Evolutionary conservation across 23 red algal species (phyloP).

Genomic region (Gracilaria domingensis): DNA sequence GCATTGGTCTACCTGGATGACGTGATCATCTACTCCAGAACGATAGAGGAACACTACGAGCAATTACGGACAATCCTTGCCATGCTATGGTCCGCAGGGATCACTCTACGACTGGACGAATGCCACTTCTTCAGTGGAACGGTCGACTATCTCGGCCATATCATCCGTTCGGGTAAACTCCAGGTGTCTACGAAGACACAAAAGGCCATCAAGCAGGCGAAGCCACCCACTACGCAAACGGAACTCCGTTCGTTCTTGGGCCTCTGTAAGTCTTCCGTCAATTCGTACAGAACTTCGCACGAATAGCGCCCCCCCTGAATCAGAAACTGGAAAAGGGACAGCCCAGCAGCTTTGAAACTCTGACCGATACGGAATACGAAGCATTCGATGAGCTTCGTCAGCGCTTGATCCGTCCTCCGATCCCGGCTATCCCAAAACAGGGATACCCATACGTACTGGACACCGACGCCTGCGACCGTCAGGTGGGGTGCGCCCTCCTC

Average conservation of each 20-base stretch:
- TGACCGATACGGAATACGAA: constrained; percentile 20
- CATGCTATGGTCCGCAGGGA: neutral
- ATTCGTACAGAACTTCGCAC: constrained; percentile 44
- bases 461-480: constrained; percentile 20
- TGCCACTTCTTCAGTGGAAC: constrained; percentile 32
- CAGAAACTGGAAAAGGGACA: neutral
- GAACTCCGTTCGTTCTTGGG: constrained; percentile 54
- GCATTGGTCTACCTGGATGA: constrained; percentile 57
- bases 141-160: constrained; percentile 58
- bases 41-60: neutral
- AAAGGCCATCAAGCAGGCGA: neutral
- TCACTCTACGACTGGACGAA: constrained; percentile 43
- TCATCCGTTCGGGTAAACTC: constrained; percentile 39
- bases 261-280: constrained; percentile 47
- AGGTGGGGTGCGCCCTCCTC: constrained; percentile 23
- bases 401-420: constrained; percentile 11
- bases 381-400: neutral
- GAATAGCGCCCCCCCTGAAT: constrained; percentile 13
- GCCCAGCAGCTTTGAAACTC: neutral
- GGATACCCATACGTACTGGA: constrained; percentile 14
- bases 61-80: constrained; percentile 15
- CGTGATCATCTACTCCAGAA: constrained; percentile 45
- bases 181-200: constrained; percentile 4
- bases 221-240: constrained; percentile 25
- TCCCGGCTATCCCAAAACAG: neutral